Percentiles rank a stretch among this genome's conserved stretches.
Evolutionary conservation across 176 grass and related monocot genomes (phyloP).

Genomic region (Phoenix roebelenii): DNA sequence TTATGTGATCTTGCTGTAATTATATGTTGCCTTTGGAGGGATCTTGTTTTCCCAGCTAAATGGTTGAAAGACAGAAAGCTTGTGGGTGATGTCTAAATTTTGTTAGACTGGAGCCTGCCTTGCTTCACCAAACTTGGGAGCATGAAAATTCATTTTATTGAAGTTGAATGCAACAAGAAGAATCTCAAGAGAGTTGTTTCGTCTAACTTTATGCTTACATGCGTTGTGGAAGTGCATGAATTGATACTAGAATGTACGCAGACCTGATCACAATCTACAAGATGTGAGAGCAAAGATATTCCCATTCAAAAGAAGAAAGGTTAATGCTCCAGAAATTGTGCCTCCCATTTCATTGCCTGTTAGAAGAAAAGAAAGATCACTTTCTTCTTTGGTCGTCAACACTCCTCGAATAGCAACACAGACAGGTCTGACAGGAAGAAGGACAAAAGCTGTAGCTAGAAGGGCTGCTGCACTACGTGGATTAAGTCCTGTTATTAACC

Average conservation of each 20-base stretch:
- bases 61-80: too few relatives aligned
- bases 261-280: slow-evolving; percentile 76
- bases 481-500: slow-evolving; percentile 32
- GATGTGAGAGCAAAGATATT: slow-evolving; percentile 74
- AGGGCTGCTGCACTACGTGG: slow-evolving; percentile 41
- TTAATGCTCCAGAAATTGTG: slow-evolving; percentile 43
- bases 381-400: slow-evolving; percentile 64
- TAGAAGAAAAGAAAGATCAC: slow-evolving; percentile 61
- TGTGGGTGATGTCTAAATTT: too few relatives aligned
- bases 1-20: too few relatives aligned
- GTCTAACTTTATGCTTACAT: too few relatives aligned
- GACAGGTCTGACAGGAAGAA: slow-evolving; percentile 42
- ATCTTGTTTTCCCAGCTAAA: too few relatives aligned
- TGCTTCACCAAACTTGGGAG: too few relatives aligned
- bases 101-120: too few relatives aligned
- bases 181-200: too few relatives aligned
- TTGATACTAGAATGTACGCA: slow-evolving; percentile 21
- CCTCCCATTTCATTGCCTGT: slow-evolving; percentile 33
- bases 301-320: slow-evolving; percentile 75
- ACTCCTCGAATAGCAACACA: slow-evolving; percentile 43
- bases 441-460: slow-evolving; percentile 61
- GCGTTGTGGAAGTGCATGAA: background rate
- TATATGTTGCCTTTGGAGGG: too few relatives aligned
- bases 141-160: too few relatives aligned
- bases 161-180: too few relatives aligned